Percentiles rank a stretch among this genome's conserved stretches.
phyloP scores from a whole-genome alignment of 2,329 filamentous ascomycete species.

The Dothideomycetes sp. region DNA sequence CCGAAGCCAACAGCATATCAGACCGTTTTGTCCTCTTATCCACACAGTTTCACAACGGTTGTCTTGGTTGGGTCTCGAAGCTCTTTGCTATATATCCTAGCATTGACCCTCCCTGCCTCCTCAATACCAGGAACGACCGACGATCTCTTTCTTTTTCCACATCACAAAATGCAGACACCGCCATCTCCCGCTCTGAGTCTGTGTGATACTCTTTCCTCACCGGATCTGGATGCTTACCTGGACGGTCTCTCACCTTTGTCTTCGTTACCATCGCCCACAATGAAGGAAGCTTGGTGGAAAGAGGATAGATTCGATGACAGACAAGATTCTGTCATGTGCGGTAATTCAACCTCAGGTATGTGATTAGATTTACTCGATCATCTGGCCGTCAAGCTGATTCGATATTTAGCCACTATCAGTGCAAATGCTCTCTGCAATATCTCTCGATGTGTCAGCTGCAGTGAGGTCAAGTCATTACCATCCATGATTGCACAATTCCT shows the following conservation, averaged over 20 bases:
- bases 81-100: too few species aligned
- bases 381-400: not conserved
- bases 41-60: too few species aligned
- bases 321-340: conserved; percentile 15
- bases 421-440: conserved; percentile 9
- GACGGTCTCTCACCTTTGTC: conserved; percentile 22
- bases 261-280: conserved; percentile 23
- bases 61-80: too few species aligned
- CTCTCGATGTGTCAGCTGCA: conserved; percentile 4
- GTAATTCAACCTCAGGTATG: conserved; percentile 9
- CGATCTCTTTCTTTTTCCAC: too few species aligned
- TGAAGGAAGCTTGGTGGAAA: conserved; percentile 18
- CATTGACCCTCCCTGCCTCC: too few species aligned
- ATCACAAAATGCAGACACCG: conserved; percentile 14
- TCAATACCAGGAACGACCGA: too few species aligned
- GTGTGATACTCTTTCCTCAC: conserved; percentile 24
- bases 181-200: conserved; percentile 24
- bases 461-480: conserved; percentile 5
- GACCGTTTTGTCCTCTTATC: too few species aligned
- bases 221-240: conserved; percentile 26
- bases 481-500: conserved; percentile 19
- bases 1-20: too few species aligned
- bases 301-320: conserved; percentile 17
- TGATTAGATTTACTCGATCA: not conserved
- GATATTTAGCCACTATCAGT: not conserved